A percentile compares a stretch with the other conserved stretches of the same genome.
phyloP scores from a whole-genome alignment of 2,329 filamentous ascomycete species.

The Herpotrichia juniperi region DNA sequence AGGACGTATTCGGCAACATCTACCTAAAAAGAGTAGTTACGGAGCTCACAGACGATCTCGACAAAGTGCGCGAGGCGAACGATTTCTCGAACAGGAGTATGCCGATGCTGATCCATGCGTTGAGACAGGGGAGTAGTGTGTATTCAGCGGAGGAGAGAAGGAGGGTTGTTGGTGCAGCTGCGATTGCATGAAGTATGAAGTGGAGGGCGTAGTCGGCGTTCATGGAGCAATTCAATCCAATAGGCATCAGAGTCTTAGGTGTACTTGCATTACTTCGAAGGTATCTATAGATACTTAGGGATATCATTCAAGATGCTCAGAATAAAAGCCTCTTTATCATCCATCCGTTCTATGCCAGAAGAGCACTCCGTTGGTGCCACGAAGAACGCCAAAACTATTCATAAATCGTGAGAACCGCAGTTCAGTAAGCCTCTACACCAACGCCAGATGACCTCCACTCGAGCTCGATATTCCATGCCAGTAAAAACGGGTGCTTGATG shows the following conservation, averaged over 20 bases:
- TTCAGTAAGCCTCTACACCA: conserved; percentile 36
- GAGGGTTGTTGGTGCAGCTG: conserved; percentile 43
- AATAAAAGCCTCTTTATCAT: too few species aligned
- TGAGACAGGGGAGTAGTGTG: conserved; percentile 70
- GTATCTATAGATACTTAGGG: neutral
- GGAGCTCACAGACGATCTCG: conserved; percentile 76
- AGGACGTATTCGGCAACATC: conserved; percentile 63
- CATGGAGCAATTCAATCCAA: neutral
- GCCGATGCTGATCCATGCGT: conserved; percentile 68
- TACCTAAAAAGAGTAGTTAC: conserved; percentile 73
- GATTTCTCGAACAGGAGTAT: conserved; percentile 72
- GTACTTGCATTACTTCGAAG: neutral
- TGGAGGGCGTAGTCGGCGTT: conserved; percentile 21
- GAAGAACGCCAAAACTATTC: neutral
- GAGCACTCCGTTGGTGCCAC: neutral
- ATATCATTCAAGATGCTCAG: conserved; percentile 1
- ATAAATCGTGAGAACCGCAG: neutral
- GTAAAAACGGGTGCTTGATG: conserved; percentile 86
- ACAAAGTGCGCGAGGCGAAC: conserved; percentile 69
- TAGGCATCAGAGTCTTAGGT: neutral
- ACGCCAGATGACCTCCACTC: conserved; percentile 75
- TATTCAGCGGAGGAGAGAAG: conserved; percentile 63
- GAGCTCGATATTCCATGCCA: conserved; percentile 89
- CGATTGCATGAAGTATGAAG: conserved; percentile 8
- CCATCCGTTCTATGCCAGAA: neutral